These are phyloP conservation scores for Populus euphratica DNA, from an alignment of 345 rosid species.

Conservation along the genomic window DNA sequence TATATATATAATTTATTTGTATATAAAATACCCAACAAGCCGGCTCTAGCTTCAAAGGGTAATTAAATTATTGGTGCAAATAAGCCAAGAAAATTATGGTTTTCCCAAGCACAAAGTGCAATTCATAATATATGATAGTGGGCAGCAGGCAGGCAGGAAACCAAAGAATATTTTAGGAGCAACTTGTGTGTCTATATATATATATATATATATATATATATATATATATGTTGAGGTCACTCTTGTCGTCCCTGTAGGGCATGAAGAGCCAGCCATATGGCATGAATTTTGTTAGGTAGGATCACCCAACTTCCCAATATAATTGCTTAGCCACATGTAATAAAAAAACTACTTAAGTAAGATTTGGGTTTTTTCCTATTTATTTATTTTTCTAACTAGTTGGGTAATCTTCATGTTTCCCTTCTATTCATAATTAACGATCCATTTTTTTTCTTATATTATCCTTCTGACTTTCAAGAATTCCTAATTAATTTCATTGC, in stretches of 20 bases:
- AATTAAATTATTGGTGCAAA: background rate
- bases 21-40: background rate
- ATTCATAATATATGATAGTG: background rate
- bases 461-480: background rate
- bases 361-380: background rate
- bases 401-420: background rate
- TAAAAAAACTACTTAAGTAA: background rate
- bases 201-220: accelerated
- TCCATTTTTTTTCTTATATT: background rate
- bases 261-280: slow-evolving; percentile 18
- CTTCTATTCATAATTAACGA: background rate
- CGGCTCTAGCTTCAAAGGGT: background rate
- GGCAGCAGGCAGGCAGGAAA: background rate
- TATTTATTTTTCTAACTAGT: background rate
- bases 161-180: background rate
- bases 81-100: background rate
- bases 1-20: no score
- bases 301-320: background rate
- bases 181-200: background rate
- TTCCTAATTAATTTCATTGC: background rate
- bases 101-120: background rate
- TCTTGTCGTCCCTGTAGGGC: slow-evolving; percentile 21
- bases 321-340: background rate
- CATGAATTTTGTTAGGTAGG: slow-evolving; percentile 5
- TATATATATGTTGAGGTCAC: slow-evolving; percentile 6